These are phyloP conservation scores for Talaromyces sp. DNA, from an alignment of 2,329 filamentous ascomycete species.

Conservation along the genomic window DNA sequence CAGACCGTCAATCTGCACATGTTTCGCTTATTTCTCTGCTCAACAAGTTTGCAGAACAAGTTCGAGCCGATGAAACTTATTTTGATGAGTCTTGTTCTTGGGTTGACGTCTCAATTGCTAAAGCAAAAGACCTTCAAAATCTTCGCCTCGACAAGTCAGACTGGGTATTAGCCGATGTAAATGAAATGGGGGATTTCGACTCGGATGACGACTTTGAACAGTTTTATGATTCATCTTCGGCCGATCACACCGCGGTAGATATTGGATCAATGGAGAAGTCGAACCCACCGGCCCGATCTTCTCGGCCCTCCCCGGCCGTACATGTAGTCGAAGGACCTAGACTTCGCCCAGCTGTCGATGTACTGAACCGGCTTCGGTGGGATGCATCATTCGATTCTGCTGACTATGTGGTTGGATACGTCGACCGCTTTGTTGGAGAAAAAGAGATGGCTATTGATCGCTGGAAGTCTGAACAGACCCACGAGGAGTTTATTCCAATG, in stretches of 20 bases:
- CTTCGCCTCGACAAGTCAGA: conserved; percentile 15
- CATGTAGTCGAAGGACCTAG: conserved; percentile 4
- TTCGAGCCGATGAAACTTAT: conserved; percentile 33
- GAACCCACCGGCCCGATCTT: background rate
- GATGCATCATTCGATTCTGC: conserved; percentile 41
- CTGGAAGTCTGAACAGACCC: conserved; percentile 52
- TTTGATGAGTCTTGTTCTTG: conserved; percentile 30
- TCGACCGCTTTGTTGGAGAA: conserved; percentile 49
- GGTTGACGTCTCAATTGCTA: conserved; percentile 30
- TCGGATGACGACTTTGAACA: conserved; percentile 7
- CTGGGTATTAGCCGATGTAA: background rate
- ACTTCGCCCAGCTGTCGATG: conserved; percentile 28
- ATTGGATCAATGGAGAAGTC: background rate
- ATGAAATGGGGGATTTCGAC: background rate
- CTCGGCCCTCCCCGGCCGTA: background rate
- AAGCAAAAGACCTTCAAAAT: conserved; percentile 17
- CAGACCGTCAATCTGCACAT: conserved; percentile 42
- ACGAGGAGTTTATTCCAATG: conserved; percentile 54
- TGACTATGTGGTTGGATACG: conserved; percentile 50
- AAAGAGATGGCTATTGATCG: conserved; percentile 44
- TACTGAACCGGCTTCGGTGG: conserved; percentile 49
- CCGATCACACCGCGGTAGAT: background rate
- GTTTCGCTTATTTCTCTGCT: conserved; percentile 39
- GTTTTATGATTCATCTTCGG: background rate
- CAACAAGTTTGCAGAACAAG: conserved; percentile 31